Base-by-base conservation (phyloP, 73 alveolate genomes). In the Paraurostyla sp. region DNA sequence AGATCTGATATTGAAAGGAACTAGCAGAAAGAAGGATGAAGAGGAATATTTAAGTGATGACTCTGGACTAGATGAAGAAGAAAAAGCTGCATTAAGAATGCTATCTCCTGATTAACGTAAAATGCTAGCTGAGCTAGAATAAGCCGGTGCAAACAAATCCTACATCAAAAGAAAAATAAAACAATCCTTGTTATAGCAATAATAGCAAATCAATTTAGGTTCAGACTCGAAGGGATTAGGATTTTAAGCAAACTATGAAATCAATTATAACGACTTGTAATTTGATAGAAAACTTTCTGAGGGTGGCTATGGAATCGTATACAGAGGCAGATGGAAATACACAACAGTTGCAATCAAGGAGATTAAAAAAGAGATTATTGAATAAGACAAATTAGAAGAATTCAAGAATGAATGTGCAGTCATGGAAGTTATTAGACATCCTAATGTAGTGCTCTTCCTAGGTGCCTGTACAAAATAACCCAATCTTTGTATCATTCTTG, bases 401-500 rank as follows among this genome's bases (percentile, higher is more conserved):
- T 98, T 98, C 85, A 71, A 94, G 30, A 96, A 96, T 49, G 99
- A 98, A 96, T 96, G 99, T 78, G 96, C 97, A 57, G 99, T 98
- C 22, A 95, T 98, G 98, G 98, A 96, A 80, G 97, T 96, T 46
- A 87, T 98, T 41, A 95, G 99, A 76, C 99, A 98, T 92, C 99
- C 99, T 25, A 98, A 96, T 75, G 96, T 96, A 29, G 98, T 98
- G 38, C 92, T 96, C 93, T 98, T 91, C 92, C 78, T 98, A 76
- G 99, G 99, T 18, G 99, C 99, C 6, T 94, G 98, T 54, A 96
- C 99, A 20, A 94, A 89, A 52, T 98, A 99, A 6, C 99, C 99
- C 4, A 96, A 97, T 88, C 94, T 97, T 38, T 97, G 98, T 68
- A 93, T 98, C 38, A 96, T 98, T 0, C 83, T 97, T 0, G 99